Evolutionary conservation across 1,284 basidiomycete species (phyloP).

Genomic region (Wolfiporia cocos): DNA sequence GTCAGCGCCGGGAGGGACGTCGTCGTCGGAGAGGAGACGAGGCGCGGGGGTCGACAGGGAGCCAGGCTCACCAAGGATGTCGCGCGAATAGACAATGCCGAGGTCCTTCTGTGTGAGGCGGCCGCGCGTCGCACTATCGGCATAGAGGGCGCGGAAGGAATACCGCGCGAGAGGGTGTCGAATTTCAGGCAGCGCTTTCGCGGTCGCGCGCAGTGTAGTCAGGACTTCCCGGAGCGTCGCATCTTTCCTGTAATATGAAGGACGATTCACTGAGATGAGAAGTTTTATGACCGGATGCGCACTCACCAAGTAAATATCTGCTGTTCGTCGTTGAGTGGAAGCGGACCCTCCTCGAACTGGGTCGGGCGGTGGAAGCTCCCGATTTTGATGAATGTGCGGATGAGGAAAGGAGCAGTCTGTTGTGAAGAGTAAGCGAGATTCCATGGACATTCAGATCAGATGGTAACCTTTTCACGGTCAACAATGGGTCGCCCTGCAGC

Average conservation of each 20-base stretch:
- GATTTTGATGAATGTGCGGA: conserved; percentile 76
- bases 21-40: conserved; percentile 49
- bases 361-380: conserved; percentile 64
- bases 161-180: conserved; percentile 74
- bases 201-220: conserved; percentile 63
- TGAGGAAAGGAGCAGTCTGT: conserved; percentile 72
- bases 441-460: not conserved
- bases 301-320: conserved; percentile 65
- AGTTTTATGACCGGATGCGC: not conserved
- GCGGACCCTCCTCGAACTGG: conserved; percentile 67
- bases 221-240: conserved; percentile 72
- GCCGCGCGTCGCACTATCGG: conserved; percentile 63
- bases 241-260: conserved; percentile 72
- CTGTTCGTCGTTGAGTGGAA: conserved; percentile 72
- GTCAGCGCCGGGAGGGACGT: conserved; percentile 33
- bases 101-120: conserved; percentile 68
- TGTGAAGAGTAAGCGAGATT: not conserved
- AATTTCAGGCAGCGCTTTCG: conserved; percentile 59
- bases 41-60: conserved; percentile 47
- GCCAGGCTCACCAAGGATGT: conserved; percentile 74
- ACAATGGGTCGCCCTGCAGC: conserved; percentile 26
- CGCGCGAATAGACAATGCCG: conserved; percentile 72
- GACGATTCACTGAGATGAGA: too few species aligned
- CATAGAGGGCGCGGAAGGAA: conserved; percentile 71
- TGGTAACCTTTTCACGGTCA: conserved; percentile 32